phyloP scores from a whole-genome alignment of 2,329 filamentous ascomycete genomes.

The Rhytidhysteron rufulum region DNA sequence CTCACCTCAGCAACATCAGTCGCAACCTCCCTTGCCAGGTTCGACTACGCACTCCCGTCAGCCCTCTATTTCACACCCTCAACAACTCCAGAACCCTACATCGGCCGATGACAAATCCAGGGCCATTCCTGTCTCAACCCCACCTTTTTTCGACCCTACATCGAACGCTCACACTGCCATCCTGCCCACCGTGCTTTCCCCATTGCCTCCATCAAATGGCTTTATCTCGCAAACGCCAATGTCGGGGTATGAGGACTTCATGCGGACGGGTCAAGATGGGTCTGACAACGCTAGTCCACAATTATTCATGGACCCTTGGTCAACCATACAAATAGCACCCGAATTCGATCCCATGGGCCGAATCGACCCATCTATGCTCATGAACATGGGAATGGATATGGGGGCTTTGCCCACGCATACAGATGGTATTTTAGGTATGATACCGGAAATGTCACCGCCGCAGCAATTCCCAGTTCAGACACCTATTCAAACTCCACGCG shows the following conservation, averaged over 20 bases:
- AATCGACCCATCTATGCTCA: conserved; percentile 43
- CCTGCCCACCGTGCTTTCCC: conserved; percentile 31
- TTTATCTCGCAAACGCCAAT: conserved; percentile 44
- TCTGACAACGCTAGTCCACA: conserved; percentile 43
- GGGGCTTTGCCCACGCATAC: conserved; percentile 33
- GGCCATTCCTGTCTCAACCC: conserved; percentile 22
- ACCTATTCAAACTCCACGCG: conserved; percentile 44
- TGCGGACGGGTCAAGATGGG: conserved; percentile 34
- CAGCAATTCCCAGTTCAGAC: conserved; percentile 39
- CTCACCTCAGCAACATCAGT: conserved; percentile 16
- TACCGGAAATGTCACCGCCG: conserved; percentile 39
- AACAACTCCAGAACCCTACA: conserved; percentile 22
- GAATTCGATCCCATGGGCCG: conserved; percentile 42
- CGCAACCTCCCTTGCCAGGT: conserved; percentile 4
- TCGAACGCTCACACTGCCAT: conserved; percentile 27
- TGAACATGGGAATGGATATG: conserved; percentile 45
- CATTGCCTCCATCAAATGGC: conserved; percentile 35
- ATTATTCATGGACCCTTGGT: conserved; percentile 48
- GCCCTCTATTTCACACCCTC: conserved; percentile 28
- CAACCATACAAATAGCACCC: conserved; percentile 42
- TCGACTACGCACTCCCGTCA: conserved; percentile 28
- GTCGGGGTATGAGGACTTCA: conserved; percentile 46
- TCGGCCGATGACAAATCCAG: conserved; percentile 30
- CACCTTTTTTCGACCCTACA: conserved; percentile 41
- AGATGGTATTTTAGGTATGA: conserved; percentile 44